Evolutionary conservation across 805 yeast genomes (phyloP), one percentile per base, ranked within the genome.

Genomic region (Schizosaccharomyces octosporus): DNA sequence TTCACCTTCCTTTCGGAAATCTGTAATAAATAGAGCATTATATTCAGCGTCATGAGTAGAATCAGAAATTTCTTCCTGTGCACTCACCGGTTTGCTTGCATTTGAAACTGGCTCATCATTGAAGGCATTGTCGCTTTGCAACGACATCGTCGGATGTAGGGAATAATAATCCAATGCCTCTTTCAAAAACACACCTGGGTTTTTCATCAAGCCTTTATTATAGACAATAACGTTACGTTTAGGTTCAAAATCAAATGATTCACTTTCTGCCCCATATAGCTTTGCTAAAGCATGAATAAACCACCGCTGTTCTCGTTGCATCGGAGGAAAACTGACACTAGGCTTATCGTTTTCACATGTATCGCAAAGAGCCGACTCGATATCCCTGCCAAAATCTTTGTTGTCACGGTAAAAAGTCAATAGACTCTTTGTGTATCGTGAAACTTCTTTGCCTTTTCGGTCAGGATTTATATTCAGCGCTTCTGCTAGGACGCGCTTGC

Each of bases 161-260:
- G n/a, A 29, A 17, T 21, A 17, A 29, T 51, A 51, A 21, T 19
- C 31, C 11, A 24, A 17, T 2, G 57, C 57, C 9, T 21, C 36
- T 17, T 11, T 24, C 11, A 51, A 17, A 17, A 29, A 17, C 36
- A 51, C 27, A 15, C n/a, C 21, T 6, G 57, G 57, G 11, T 3
- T 17, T 39, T 51, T 51, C 6, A 29, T 5, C n/a, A 24, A 13
- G 11, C 57, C 57, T 21, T 29, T 21, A 51, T 57, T 57, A 27
- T 57, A 31, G 4, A 87, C 75, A 64, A 79, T 81, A 0, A 87
- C 90, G 11, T 84, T 79, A 63, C 95, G 71, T 61, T 79, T 75
- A 0, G 95, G 95, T 65, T 87, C 95, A 2, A 79, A 79, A 69
- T 86, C 95, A 64, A 85, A 93, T 1, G 89, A 79, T 66, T 85